Base-by-base conservation (phyloP, 441 rosid genomes). In the Pelargonium citronellum region DNA sequence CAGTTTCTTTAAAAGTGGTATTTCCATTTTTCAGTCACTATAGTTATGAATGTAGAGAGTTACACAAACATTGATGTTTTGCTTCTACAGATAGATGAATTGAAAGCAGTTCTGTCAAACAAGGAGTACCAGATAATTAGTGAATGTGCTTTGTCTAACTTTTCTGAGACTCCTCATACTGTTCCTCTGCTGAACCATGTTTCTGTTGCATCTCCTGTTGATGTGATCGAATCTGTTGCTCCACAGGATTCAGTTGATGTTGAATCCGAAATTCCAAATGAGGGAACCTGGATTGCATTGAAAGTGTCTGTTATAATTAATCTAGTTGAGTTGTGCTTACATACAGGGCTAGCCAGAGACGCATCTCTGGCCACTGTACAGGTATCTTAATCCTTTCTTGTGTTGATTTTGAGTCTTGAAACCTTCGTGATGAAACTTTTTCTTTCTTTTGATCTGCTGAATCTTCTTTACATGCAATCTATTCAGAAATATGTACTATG, bases 61-160 rank as follows among this genome's bases (percentile, higher is more conserved):
- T n/a, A 72, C 46, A 24, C 15, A 16, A 9, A 53, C 13, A n/a
- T 64, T 86, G 66, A 43, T 60, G 19, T 66, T 79, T 60, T 82
- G 64, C 55, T 77, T 76, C 73, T 79, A 68, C 92, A 95, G 99
- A 80, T 95, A 82, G 95, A 86, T 69, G 91, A 87, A 77, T 72
- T 95, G 73, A 91, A 85, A 84, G 96, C 96, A 53, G 89, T 90
- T 61, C 84, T 95, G 67, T 87, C 98, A 37, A 86, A 86, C 74
- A 89, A 63, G 79, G 98, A 95, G 68, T 95, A 95, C 87, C 95
- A 83, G 84, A 89, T 95, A 79, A 83, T 95, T 75, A 81, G 91
- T 24, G 98, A 95, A 78, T 92, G 99, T 84, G 96, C 97, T 66
- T 77, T 78, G 68, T 86, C 97, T 76, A 95, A 95, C 81, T 79